phyloP scores from a whole-genome alignment of 2,329 filamentous ascomycete genomes.

The Mycogone perniciosa region DNA sequence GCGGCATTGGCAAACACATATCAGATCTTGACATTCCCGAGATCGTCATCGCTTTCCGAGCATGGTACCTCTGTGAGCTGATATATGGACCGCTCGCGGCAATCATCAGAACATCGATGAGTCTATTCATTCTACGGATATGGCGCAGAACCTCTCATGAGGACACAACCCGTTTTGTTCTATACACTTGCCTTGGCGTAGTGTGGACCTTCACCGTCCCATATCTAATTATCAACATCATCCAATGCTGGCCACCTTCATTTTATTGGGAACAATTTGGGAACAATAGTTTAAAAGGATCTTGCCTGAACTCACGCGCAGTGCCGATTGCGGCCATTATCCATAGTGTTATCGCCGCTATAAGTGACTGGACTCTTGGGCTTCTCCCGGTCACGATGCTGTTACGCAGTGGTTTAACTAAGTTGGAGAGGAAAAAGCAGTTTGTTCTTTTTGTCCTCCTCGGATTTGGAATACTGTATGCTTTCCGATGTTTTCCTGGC shows the following conservation, averaged over 20 bases:
- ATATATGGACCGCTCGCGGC: constrained; percentile 1
- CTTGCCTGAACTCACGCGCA: background rate
- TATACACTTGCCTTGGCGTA: background rate
- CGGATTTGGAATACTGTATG: background rate
- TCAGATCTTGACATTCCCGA: background rate
- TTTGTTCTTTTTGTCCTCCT: background rate
- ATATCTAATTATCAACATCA: background rate
- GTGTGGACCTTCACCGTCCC: background rate
- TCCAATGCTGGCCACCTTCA: constrained; percentile 1
- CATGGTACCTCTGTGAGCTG: background rate
- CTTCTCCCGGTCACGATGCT: background rate
- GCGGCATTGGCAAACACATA: constrained; percentile 1
- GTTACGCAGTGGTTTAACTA: background rate
- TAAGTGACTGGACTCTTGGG: background rate
- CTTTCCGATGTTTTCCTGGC: background rate
- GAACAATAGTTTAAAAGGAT: background rate
- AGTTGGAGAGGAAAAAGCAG: background rate
- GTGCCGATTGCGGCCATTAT: background rate
- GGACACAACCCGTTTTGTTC: background rate
- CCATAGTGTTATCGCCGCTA: background rate
- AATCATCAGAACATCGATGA: background rate
- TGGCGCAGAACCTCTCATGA: background rate
- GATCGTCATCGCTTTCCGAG: background rate
- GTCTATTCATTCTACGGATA: background rate
- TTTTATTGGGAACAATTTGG: constrained; percentile 1